Conservation (phyloP, 2,329 filamentous ascomycete species). For the Ophiostoma novo-ulmi region DNA sequence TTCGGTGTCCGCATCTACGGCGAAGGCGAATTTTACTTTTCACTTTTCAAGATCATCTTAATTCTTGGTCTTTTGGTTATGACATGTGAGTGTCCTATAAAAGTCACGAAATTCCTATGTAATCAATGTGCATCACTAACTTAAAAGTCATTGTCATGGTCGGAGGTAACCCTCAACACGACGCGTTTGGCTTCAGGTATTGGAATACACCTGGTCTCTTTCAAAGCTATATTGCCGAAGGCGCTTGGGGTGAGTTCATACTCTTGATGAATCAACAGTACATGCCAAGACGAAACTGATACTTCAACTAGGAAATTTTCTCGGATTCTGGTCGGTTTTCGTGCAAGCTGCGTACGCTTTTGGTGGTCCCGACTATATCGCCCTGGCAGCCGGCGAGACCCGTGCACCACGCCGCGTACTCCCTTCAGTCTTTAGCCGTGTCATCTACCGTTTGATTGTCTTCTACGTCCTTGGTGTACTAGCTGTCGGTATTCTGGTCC, state of each 20-base stretch:
- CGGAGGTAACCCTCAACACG: neutral
- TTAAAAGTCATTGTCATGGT: neutral
- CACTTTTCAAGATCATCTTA: neutral
- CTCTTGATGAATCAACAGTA: too few relatives aligned
- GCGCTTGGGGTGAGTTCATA: neutral
- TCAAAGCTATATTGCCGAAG: neutral
- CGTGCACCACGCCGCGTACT: neutral
- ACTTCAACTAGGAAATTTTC: neutral
- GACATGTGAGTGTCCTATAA: neutral
- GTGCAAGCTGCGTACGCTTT: neutral
- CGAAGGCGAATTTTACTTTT: neutral
- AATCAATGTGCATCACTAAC: neutral
- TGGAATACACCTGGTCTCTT: neutral
- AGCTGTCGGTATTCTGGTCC: neutral
- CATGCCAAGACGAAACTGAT: neutral
- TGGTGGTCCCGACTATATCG: neutral
- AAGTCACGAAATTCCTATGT: neutral
- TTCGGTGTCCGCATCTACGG: neutral
- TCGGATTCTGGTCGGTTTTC: neutral
- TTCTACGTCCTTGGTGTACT: neutral
- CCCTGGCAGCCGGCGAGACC: neutral
- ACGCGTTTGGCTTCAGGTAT: neutral
- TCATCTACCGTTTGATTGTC: neutral
- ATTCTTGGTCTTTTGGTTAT: neutral
- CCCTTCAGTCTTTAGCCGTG: neutral